These are phyloP conservation scores for Huntiella savannae DNA, from an alignment of 2,329 filamentous ascomycete species.

Conservation along the genomic window DNA sequence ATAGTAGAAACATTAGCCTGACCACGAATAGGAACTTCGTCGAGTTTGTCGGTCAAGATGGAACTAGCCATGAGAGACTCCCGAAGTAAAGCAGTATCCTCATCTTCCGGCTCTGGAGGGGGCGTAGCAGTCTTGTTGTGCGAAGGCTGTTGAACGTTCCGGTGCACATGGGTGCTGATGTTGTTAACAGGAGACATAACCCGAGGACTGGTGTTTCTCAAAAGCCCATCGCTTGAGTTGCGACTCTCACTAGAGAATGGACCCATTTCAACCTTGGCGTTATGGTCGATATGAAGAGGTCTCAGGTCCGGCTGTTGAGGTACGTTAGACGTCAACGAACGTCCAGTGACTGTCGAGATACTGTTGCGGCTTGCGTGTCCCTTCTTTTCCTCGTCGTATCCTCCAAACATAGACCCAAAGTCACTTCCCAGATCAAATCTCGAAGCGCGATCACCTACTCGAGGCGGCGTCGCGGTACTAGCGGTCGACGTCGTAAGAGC, in stretches of 20 bases:
- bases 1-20: not conserved
- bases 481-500: slow-evolving; percentile 30
- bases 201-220: slow-evolving; percentile 16
- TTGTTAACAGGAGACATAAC: slow-evolving; percentile 7
- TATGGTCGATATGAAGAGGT: slow-evolving; percentile 29
- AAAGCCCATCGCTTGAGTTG: slow-evolving; percentile 29
- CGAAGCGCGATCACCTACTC: slow-evolving; percentile 21
- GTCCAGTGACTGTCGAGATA: slow-evolving; percentile 22
- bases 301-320: slow-evolving; percentile 19
- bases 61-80: slow-evolving; percentile 32
- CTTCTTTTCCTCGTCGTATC: slow-evolving; percentile 27
- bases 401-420: slow-evolving; percentile 36
- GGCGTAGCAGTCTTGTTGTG: slow-evolving; percentile 16
- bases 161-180: not conserved
- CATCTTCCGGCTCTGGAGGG: slow-evolving; percentile 27
- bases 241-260: slow-evolving; percentile 34
- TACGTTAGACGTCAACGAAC: slow-evolving; percentile 29
- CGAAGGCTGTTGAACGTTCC: slow-evolving; percentile 6
- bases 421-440: slow-evolving; percentile 36
- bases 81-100: slow-evolving; percentile 32
- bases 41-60: slow-evolving; percentile 19
- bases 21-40: not conserved
- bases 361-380: slow-evolving; percentile 18
- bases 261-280: slow-evolving; percentile 19
- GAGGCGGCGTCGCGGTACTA: slow-evolving; percentile 33